Percentiles rank a stretch among this genome's conserved stretches.
phyloP scores from a whole-genome alignment of 1,284 basidiomycete genomes.

The Ganoderma multipileum region DNA sequence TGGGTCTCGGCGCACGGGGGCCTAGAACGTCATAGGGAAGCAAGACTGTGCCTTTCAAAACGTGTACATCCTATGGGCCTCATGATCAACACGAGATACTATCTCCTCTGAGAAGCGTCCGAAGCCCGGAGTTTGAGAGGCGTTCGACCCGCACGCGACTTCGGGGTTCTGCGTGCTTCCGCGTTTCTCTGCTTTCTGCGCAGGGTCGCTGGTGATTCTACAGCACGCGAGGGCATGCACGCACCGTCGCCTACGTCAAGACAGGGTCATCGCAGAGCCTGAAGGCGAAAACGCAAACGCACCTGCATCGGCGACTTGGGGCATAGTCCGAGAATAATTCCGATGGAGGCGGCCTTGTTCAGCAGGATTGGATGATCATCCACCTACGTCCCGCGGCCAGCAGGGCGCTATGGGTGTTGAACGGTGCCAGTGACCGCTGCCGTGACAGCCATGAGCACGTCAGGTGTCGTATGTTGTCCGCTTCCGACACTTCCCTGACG shows the following conservation, averaged over 20 bases:
- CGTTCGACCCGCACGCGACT: not conserved
- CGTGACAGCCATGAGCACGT: not conserved
- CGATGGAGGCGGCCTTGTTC: not conserved
- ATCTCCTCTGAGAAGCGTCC: not conserved
- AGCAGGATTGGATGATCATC: no score
- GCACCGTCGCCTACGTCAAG: not conserved
- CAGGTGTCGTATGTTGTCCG: not conserved
- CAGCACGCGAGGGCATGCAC: not conserved
- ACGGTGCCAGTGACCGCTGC: not conserved
- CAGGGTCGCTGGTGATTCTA: not conserved
- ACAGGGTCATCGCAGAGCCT: not conserved
- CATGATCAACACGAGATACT: constrained; percentile 2
- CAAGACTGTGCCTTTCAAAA: not conserved
- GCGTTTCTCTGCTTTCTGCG: not conserved
- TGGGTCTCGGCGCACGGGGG: not conserved
- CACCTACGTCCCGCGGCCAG: not conserved
- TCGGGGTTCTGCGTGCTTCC: not conserved
- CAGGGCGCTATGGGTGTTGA: not conserved
- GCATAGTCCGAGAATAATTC: not conserved
- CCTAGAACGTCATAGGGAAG: not conserved
- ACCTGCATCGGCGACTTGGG: no score
- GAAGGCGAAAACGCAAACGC: not conserved
- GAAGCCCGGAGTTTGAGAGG: not conserved
- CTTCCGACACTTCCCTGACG: not conserved
- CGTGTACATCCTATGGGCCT: not conserved